Percentiles rank a stretch among this genome's conserved stretches.
Evolutionary conservation across 192 early-diverging fungal species (phyloP).

Genomic region (Allomyces arbusculus): DNA sequence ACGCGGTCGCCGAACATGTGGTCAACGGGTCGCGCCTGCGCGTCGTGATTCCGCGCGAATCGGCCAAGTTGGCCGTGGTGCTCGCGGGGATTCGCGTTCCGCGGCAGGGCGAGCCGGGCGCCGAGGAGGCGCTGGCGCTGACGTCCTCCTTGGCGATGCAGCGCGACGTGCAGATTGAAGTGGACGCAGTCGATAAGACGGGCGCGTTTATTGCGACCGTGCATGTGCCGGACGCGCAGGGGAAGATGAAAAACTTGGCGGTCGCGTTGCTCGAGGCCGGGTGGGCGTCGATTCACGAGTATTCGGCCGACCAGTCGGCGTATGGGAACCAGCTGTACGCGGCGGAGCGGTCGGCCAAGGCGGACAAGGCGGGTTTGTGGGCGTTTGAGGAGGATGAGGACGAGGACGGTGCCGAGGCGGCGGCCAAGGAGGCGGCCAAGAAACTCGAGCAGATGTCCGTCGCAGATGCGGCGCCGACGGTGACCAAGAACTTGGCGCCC

Average conservation of each 20-base stretch:
- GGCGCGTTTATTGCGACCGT: constrained; percentile 85
- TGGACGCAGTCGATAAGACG: constrained; percentile 74
- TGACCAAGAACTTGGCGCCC: constrained; percentile 51
- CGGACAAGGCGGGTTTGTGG: constrained; percentile 50
- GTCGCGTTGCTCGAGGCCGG: constrained; percentile 56
- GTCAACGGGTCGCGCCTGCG: constrained; percentile 64
- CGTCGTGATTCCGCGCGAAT: constrained; percentile 66
- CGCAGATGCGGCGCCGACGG: constrained; percentile 22
- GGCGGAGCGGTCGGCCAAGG: constrained; percentile 61
- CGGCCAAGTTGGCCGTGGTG: constrained; percentile 62
- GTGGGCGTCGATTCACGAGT: constrained; percentile 61
- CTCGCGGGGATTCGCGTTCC: constrained; percentile 70
- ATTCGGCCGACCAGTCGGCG: constrained; percentile 64
- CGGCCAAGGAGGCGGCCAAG: constrained; percentile 7
- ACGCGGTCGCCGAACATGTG: constrained; percentile 75
- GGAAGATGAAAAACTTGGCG: constrained; percentile 46
- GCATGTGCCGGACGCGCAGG: constrained; percentile 23
- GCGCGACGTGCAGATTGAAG: constrained; percentile 76
- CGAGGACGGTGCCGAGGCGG: constrained; percentile 22
- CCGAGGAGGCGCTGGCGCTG: constrained; percentile 56
- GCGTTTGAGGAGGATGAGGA: constrained; percentile 22
- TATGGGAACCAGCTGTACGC: constrained; percentile 43
- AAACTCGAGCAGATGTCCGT: constrained; percentile 13
- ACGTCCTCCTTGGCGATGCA: constrained; percentile 47
- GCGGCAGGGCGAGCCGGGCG: constrained; percentile 71